Conservation (phyloP, 768 basidiomycete species). For the Pleurotus sapidus region DNA sequence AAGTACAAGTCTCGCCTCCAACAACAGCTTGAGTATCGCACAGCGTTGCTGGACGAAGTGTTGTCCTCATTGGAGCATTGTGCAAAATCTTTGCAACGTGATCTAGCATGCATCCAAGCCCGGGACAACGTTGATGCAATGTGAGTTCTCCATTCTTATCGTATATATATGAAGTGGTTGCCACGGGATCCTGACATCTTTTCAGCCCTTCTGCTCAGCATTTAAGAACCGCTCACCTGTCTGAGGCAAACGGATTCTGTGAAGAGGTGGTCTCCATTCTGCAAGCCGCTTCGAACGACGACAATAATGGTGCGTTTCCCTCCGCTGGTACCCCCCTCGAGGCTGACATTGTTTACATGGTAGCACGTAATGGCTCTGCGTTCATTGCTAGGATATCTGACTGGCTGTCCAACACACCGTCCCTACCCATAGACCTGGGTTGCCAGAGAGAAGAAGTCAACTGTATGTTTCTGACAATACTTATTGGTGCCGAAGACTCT, state of each 20-base stretch:
- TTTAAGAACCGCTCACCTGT: constrained; percentile 44
- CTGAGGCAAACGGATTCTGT: constrained; percentile 48
- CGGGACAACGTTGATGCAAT: constrained; percentile 36
- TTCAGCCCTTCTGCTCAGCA: constrained; percentile 37
- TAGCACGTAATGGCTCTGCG: constrained; percentile 26
- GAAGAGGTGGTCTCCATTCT: constrained; percentile 39
- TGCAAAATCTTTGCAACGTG: constrained; percentile 55
- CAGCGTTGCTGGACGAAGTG: constrained; percentile 56
- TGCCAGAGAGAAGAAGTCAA: constrained; percentile 29
- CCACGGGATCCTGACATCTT: constrained; percentile 2
- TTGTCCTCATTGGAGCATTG: constrained; percentile 58
- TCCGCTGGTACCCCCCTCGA: constrained; percentile 1
- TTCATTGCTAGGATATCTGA: constrained; percentile 50
- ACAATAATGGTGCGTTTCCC: constrained; percentile 31
- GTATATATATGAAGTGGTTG: neutral
- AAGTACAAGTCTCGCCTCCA: constrained; percentile 61
- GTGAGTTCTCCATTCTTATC: constrained; percentile 30
- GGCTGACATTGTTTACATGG: constrained; percentile 21
- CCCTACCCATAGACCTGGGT: constrained; percentile 42
- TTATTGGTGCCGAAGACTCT: neutral
- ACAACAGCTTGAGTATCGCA: constrained; percentile 64
- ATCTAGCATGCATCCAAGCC: constrained; percentile 46
- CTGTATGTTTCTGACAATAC: constrained; percentile 16
- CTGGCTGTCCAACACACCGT: constrained; percentile 41
- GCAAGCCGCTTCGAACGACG: constrained; percentile 27